These are phyloP conservation scores for Agastache rugosa DNA, from an alignment of 257 asterid genomes.

Conservation along the genomic window DNA sequence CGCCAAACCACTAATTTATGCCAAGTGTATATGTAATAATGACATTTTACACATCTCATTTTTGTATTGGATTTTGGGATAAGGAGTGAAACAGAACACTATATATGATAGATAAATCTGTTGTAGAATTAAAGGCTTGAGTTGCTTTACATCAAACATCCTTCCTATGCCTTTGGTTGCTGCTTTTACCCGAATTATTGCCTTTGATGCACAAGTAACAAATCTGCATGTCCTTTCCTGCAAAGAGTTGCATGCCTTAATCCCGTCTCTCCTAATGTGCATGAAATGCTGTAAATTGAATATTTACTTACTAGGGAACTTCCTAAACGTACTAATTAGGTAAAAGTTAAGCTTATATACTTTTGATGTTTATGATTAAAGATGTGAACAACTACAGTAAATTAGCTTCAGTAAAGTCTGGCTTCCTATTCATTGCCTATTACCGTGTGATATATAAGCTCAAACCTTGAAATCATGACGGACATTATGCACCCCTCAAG, in stretches of 20 bases:
- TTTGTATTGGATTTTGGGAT: constrained; percentile 7
- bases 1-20: background rate
- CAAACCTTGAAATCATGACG: background rate
- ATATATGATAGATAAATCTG: background rate
- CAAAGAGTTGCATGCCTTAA: background rate
- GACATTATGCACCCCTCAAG: background rate
- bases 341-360: background rate
- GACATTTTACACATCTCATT: background rate
- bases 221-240: background rate
- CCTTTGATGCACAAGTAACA: background rate
- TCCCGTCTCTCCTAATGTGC: background rate
- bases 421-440: background rate
- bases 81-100: background rate
- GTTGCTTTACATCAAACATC: background rate
- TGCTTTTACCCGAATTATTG: background rate
- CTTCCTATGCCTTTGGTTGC: constrained; percentile 5
- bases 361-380: constrained; percentile 9
- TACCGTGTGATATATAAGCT: constrained; percentile 1
- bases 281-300: constrained; percentile 5
- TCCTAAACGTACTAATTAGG: background rate
- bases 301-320: background rate
- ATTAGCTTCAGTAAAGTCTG: background rate
- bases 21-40: background rate
- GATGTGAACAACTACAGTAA: background rate
- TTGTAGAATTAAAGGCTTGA: background rate